Conservation (phyloP, 129 eudicot genomes). For the Glebionis coronaria region DNA sequence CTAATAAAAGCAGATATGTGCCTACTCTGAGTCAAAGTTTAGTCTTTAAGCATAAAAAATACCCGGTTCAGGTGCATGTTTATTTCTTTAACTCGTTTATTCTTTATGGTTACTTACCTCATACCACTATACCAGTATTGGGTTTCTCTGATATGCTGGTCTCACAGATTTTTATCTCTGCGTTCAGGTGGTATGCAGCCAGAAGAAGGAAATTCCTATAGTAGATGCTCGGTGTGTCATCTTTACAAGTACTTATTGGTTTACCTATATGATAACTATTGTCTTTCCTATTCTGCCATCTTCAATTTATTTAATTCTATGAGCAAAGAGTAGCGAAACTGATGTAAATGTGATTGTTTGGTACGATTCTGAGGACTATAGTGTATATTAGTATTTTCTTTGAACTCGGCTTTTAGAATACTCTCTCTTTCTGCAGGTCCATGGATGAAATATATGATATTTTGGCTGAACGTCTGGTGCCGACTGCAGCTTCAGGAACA, state of each 20-base stretch:
- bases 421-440: constrained; percentile 40
- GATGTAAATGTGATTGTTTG: background rate
- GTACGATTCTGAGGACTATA: background rate
- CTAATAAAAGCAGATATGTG: constrained; percentile 31
- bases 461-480: constrained; percentile 85
- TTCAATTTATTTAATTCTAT: background rate
- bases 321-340: background rate
- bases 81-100: constrained; percentile 2
- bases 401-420: constrained; percentile 7
- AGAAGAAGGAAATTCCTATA: constrained; percentile 47
- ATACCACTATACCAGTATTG: background rate
- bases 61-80: constrained; percentile 43
- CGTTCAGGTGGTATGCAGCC: constrained; percentile 61
- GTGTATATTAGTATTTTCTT: background rate
- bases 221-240: constrained; percentile 75
- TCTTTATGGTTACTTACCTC: background rate
- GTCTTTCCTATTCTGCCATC: constrained; percentile 8
- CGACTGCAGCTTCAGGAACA: constrained; percentile 77
- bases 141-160: constrained; percentile 2
- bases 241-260: constrained; percentile 29
- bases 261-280: constrained; percentile 21
- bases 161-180: constrained; percentile 18
- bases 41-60: constrained; percentile 27
- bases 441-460: constrained; percentile 82
- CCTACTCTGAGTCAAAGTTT: constrained; percentile 32